Conservation (phyloP, 805 yeast species). For the Wickerhamiella occidentalis region DNA sequence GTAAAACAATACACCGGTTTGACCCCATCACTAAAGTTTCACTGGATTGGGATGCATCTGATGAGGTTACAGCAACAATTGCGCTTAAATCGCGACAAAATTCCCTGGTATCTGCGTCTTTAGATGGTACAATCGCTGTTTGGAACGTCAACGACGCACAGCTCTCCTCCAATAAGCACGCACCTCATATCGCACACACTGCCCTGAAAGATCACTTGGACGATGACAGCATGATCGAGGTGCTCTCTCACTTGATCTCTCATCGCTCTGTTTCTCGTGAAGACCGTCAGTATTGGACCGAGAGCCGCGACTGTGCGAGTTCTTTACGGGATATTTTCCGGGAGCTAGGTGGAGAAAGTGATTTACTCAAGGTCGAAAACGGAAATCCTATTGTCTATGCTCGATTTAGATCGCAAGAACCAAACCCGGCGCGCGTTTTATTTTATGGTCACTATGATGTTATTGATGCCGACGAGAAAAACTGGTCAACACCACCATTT, state of each 20-base stretch:
- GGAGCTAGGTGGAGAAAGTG: conserved; percentile 52
- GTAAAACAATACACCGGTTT: conserved; percentile 40
- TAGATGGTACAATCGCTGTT: conserved; percentile 51
- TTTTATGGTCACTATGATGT: conserved; percentile 98
- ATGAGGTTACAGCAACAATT: conserved; percentile 18
- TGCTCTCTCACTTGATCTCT: conserved; percentile 49
- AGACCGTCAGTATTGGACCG: conserved; percentile 57
- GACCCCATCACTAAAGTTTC: conserved; percentile 38
- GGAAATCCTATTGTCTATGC: conserved; percentile 85
- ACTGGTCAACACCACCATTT: conserved; percentile 77
- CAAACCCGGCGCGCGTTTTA: conserved; percentile 38
- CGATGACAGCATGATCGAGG: conserved; percentile 39
- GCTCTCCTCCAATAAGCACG: conserved; percentile 8
- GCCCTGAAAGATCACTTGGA: background rate
- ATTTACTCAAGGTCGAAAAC: conserved; percentile 56
- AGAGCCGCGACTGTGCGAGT: conserved; percentile 78
- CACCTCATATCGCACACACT: conserved; percentile 10
- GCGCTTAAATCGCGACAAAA: conserved; percentile 13
- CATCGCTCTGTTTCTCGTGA: conserved; percentile 68
- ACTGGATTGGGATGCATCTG: conserved; percentile 17
- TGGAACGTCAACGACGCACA: conserved; percentile 43
- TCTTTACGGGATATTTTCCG: conserved; percentile 50
- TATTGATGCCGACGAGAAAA: conserved; percentile 54
- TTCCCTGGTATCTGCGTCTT: conserved; percentile 22
- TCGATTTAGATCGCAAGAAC: conserved; percentile 37